phyloP scores from a whole-genome alignment of 2,329 filamentous ascomycete genomes.

The Cladosporium sp. region DNA sequence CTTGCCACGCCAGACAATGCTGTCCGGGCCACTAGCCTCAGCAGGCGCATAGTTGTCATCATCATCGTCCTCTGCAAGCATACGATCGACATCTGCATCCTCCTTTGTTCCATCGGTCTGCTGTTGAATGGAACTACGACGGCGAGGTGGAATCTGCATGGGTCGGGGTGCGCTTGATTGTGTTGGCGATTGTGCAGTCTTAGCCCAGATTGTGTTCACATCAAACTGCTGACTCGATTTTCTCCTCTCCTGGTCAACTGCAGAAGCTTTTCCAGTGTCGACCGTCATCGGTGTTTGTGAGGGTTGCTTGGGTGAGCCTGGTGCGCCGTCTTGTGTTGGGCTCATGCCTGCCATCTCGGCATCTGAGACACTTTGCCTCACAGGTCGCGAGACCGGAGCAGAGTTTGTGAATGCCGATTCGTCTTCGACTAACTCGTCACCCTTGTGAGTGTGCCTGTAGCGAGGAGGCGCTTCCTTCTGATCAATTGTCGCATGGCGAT shows the following conservation, averaged over 20 bases:
- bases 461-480: conserved; percentile 70
- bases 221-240: conserved; percentile 59
- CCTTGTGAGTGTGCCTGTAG: conserved; percentile 89
- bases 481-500: conserved; percentile 82
- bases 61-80: conserved; percentile 74
- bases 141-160: conserved; percentile 49
- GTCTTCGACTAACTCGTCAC: conserved; percentile 83
- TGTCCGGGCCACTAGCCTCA: conserved; percentile 68
- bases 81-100: conserved; percentile 85
- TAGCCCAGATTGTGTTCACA: conserved; percentile 81
- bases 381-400: conserved; percentile 42
- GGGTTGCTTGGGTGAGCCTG: conserved; percentile 36
- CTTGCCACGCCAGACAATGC: conserved; percentile 75
- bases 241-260: conserved; percentile 4
- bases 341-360: conserved; percentile 32
- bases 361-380: conserved; percentile 40
- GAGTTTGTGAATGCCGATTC: conserved; percentile 58
- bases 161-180: conserved; percentile 36
- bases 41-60: conserved; percentile 79
- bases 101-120: conserved; percentile 59
- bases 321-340: conserved; percentile 28
- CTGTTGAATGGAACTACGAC: conserved; percentile 35
- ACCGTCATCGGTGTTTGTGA: conserved; percentile 23
- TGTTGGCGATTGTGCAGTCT: conserved; percentile 70
- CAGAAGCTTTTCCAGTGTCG: conserved; percentile 23